phyloP scores from a whole-genome alignment of 164 flowering plant species.

The Platanus orientalis region DNA sequence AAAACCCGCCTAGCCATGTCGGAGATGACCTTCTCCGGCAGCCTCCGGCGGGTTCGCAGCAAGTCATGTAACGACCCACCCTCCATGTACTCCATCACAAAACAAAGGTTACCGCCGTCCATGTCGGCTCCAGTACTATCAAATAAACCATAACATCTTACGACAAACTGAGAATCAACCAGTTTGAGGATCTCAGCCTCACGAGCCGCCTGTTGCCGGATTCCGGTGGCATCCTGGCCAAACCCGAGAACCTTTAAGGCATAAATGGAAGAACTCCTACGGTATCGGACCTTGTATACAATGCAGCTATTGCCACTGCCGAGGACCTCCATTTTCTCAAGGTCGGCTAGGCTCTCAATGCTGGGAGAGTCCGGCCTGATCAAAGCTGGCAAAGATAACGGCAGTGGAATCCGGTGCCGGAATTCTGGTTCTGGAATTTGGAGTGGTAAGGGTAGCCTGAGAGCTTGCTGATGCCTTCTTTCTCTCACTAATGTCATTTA shows the following conservation, averaged over 20 bases:
- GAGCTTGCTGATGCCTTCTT: slow-evolving; percentile 40
- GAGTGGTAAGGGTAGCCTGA: slow-evolving; percentile 33
- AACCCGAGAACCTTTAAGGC: slow-evolving; percentile 39
- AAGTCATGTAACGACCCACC: slow-evolving; percentile 42
- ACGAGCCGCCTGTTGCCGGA: slow-evolving; percentile 20
- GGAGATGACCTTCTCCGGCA: slow-evolving; percentile 35
- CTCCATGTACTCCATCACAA: slow-evolving; percentile 60
- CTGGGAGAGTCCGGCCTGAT: slow-evolving; percentile 19
- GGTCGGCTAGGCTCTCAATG: slow-evolving; percentile 30
- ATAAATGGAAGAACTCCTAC: slow-evolving; percentile 19
- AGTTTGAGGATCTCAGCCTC: slow-evolving; percentile 45
- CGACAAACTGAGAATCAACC: slow-evolving; percentile 34
- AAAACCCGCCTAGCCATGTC: slow-evolving; percentile 32
- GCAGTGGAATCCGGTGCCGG: neutral
- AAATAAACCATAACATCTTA: slow-evolving; percentile 40
- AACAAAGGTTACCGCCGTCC: slow-evolving; percentile 22
- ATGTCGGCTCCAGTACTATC: slow-evolving; percentile 7
- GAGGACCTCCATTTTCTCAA: slow-evolving; percentile 38
- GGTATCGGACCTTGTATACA: slow-evolving; percentile 44
- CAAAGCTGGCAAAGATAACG: slow-evolving; percentile 10
- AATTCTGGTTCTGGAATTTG: slow-evolving; percentile 6
- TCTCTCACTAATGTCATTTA: slow-evolving; percentile 40
- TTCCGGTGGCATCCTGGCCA: slow-evolving; percentile 1
- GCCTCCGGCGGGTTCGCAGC: slow-evolving; percentile 10
- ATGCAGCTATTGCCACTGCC: slow-evolving; percentile 48